Base-by-base conservation (phyloP, 192 early-diverging fungal genomes). In the Backusella luteola region DNA sequence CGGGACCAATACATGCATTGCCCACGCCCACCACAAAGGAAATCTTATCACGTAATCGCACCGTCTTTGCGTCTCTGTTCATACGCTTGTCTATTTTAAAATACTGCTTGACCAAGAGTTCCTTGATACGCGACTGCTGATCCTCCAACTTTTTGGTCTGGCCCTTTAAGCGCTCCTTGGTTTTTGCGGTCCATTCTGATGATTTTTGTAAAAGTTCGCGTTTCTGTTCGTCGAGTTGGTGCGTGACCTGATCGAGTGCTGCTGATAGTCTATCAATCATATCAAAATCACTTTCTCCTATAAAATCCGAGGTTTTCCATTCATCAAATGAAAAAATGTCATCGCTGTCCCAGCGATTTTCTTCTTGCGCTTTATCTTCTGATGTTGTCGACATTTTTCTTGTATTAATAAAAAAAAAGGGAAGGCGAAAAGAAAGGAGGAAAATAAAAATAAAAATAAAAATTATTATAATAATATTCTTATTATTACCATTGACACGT, bases 21-120 rank as follows among this genome's bases (percentile, higher is more conserved):
- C 88, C 86, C 34, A 91, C 88, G 12, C 91, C 91, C 14, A 89
- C 73, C 0, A 90, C 89, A 82, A 92, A 92, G 14, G 90, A 83
- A 26, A 90, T 52, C 76, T 92, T 92, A 78, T 92, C 89, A 42
- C 87, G 83, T 14, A 87, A 77, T 32, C 78, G 80, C 23, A 86
- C 88, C 5, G 83, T 83, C 9, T 83, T 86, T 34, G 84, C 82
- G n/a, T 84, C 79, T 49, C 66, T 34, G 34, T 80, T 80, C 75
- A 84, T 77, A 21, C 74, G 71, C 1, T 71, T 71, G 44, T 80
- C 73, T 19, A 84, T 73, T 11, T 69, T 68, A 41, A 69, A 49
- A 44, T 81, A 81, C 11, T 77, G 75, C 6, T 56, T 23, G 1
- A 81, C 52, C 35, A 84, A 66, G n/a, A 71, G 68, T 32, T 70